Percentiles rank a stretch among this genome's conserved stretches.
phyloP scores from a whole-genome alignment of 164 flowering plant genomes.

The Vitis amurensis region DNA sequence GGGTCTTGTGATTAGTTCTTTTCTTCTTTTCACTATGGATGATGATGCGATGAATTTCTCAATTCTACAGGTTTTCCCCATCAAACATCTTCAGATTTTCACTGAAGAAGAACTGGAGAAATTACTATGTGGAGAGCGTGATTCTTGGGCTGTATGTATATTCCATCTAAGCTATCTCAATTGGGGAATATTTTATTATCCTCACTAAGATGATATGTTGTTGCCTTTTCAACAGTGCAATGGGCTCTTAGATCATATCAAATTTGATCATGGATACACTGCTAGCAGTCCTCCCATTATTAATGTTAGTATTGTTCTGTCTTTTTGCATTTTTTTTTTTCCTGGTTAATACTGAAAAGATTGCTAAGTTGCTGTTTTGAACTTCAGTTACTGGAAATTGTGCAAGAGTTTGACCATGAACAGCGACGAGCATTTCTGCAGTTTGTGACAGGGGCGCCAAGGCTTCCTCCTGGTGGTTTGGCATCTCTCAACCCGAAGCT shows the following conservation, averaged over 20 bases:
- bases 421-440: constrained; percentile 80
- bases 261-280: constrained; percentile 97
- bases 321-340: background rate
- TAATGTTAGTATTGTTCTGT: constrained; percentile 46
- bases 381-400: constrained; percentile 73
- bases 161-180: background rate
- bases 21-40: background rate
- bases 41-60: background rate
- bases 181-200: background rate
- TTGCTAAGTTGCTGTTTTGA: constrained; percentile 2
- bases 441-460: constrained; percentile 96
- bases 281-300: constrained; percentile 77
- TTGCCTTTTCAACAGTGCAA: constrained; percentile 37
- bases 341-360: background rate
- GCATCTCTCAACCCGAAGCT: constrained; percentile 87
- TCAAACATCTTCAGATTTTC: constrained; percentile 65
- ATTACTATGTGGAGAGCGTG: constrained; percentile 81
- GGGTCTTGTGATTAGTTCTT: too few relatives aligned
- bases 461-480: constrained; percentile 93
- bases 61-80: constrained; percentile 71
- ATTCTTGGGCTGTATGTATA: constrained; percentile 68
- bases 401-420: constrained; percentile 57
- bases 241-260: constrained; percentile 73
- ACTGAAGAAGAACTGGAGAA: constrained; percentile 86
- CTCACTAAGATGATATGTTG: constrained; percentile 2